These are phyloP conservation scores for Bipolaris sorokiniana DNA, from an alignment of 2,329 filamentous ascomycete genomes.

Conservation along the genomic window DNA sequence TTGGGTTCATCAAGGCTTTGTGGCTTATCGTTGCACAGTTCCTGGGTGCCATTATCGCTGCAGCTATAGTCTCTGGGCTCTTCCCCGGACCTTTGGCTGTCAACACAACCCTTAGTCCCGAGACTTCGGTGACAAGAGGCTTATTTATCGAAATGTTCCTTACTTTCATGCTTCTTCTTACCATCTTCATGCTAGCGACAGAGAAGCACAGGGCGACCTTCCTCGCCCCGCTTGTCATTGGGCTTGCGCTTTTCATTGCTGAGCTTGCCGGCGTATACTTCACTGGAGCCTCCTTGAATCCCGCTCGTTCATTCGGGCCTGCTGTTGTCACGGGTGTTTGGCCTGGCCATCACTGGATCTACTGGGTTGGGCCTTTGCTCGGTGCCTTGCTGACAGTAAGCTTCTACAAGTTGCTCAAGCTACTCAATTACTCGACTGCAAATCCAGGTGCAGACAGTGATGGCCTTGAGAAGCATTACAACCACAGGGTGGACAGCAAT, in stretches of 20 bases:
- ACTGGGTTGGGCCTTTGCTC: slow-evolving; percentile 58
- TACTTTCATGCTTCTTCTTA: slow-evolving; percentile 57
- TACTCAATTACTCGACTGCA: slow-evolving; percentile 58
- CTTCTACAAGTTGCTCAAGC: slow-evolving; percentile 59
- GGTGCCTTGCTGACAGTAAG: slow-evolving; percentile 54
- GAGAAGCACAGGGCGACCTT: slow-evolving; percentile 52
- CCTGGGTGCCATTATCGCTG: slow-evolving; percentile 53
- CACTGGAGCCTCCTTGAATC: slow-evolving; percentile 57
- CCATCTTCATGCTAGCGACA: slow-evolving; percentile 55
- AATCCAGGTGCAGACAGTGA: slow-evolving; percentile 57
- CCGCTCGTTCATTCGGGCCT: slow-evolving; percentile 58
- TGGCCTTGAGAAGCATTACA: slow-evolving; percentile 47
- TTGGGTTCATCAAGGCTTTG: slow-evolving; percentile 53
- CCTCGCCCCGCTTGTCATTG: slow-evolving; percentile 52
- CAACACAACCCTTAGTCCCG: slow-evolving; percentile 51
- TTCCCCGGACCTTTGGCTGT: slow-evolving; percentile 56
- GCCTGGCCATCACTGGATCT: slow-evolving; percentile 58
- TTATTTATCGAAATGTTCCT: slow-evolving; percentile 60
- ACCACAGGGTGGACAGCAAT: slow-evolving; percentile 6
- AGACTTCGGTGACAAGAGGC: slow-evolving; percentile 53
- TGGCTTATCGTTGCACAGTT: slow-evolving; percentile 56
- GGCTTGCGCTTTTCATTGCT: slow-evolving; percentile 55
- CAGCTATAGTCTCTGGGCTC: slow-evolving; percentile 53
- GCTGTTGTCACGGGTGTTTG: slow-evolving; percentile 53
- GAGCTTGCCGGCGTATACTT: slow-evolving; percentile 56